These are phyloP conservation scores for Epichloe elymi DNA, from an alignment of 2,329 filamentous ascomycete genomes.

Conservation along the genomic window DNA sequence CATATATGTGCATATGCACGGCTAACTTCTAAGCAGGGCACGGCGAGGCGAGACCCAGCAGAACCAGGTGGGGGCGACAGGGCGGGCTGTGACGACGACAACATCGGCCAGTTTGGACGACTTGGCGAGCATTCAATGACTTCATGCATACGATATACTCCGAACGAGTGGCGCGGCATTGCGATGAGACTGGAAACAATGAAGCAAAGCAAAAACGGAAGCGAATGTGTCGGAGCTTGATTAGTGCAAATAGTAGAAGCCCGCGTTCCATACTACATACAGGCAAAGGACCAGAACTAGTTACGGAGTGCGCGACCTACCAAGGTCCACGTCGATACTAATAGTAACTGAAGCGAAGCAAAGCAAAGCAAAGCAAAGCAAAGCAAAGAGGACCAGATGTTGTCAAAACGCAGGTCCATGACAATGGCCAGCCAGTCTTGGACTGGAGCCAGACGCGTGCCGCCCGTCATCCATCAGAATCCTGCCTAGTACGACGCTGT, in stretches of 20 bases:
- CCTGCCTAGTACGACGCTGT: conserved; percentile 16
- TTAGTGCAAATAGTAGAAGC: no score
- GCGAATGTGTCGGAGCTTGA: no score
- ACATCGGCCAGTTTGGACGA: not conserved
- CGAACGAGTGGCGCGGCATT: no score
- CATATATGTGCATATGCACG: conserved; percentile 5
- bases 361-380: no score
- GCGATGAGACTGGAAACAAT: no score
- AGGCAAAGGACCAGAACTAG: no score
- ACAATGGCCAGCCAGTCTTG: not conserved
- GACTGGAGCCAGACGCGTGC: not conserved
- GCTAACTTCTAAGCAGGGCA: not conserved
- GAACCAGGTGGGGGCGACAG: not conserved
- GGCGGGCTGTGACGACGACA: not conserved
- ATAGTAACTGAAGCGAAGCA: not conserved
- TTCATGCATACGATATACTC: no score
- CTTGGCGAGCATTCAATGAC: not conserved
- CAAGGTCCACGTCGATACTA: not conserved
- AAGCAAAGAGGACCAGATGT: no score
- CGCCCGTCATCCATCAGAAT: conserved; percentile 12
- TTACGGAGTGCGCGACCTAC: not conserved
- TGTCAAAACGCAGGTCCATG: not conserved
- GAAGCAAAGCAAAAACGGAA: no score
- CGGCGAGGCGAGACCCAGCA: conserved; percentile 6
- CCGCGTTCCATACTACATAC: no score